Evolutionary conservation across 371 early-diverging fungal genomes (phyloP).

Genomic region (Coemansia sp.): DNA sequence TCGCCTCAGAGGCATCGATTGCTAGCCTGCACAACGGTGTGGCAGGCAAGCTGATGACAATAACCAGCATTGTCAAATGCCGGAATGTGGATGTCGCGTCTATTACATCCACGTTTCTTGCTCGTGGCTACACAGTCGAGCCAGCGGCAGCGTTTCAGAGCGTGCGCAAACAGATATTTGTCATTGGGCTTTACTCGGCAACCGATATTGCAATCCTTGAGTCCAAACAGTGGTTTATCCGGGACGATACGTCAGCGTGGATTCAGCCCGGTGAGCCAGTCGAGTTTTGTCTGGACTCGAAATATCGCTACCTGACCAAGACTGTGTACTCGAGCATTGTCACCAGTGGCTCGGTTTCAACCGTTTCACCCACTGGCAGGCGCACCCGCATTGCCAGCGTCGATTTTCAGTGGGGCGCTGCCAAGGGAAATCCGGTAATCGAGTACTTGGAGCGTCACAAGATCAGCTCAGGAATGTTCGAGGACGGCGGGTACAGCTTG

Average conservation of each 20-base stretch:
- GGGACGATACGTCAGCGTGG: conserved; percentile 56
- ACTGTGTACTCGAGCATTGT: conserved; percentile 66
- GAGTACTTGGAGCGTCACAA: conserved; percentile 23
- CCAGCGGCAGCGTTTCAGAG: conserved; percentile 48
- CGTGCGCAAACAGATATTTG: conserved; percentile 66
- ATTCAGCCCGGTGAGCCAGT: conserved; percentile 25
- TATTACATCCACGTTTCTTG: too few species aligned
- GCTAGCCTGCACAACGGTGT: too few species aligned
- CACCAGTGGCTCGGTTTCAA: conserved; percentile 74
- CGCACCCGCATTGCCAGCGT: conserved; percentile 74
- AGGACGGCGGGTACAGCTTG: too few species aligned
- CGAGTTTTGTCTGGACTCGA: conserved; percentile 72
- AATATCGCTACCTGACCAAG: conserved; percentile 64
- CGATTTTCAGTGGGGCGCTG: conserved; percentile 64
- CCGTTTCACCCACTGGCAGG: conserved; percentile 61
- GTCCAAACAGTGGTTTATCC: conserved; percentile 87
- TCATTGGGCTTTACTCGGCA: conserved; percentile 65
- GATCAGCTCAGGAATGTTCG: too few species aligned
- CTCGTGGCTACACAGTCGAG: conserved; percentile 80
- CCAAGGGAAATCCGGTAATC: conserved; percentile 39
- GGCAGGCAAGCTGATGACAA: too few species aligned
- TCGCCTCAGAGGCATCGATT: too few species aligned
- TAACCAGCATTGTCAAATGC: too few species aligned
- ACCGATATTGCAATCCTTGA: conserved; percentile 76
- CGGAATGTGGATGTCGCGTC: too few species aligned